phyloP scores from a whole-genome alignment of 805 yeast species.

The Ogataea salicorniae region DNA sequence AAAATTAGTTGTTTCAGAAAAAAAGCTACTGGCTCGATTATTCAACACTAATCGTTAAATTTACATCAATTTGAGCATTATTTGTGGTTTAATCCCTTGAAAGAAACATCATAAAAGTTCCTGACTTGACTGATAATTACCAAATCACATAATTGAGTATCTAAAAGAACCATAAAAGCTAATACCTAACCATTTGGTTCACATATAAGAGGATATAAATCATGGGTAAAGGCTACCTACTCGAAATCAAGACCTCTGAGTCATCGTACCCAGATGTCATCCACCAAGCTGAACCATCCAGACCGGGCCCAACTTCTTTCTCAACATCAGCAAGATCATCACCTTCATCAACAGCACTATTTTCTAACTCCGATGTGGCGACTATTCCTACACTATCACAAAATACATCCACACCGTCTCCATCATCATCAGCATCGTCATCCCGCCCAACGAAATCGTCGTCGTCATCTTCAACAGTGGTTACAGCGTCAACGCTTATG shows the following conservation, averaged over 20 bases:
- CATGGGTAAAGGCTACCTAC: slow-evolving; percentile 23
- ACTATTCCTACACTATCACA: too few relatives aligned
- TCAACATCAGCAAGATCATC: neutral
- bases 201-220: neutral
- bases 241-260: slow-evolving; percentile 25
- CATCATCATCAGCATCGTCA: neutral
- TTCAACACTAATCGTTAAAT: too few relatives aligned
- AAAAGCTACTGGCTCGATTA: too few relatives aligned
- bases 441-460: neutral
- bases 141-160: too few relatives aligned
- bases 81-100: too few relatives aligned
- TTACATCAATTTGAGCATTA: too few relatives aligned
- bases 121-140: too few relatives aligned
- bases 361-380: neutral
- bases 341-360: neutral
- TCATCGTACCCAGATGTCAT: slow-evolving; percentile 14
- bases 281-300: slow-evolving; percentile 10
- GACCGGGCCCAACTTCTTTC: neutral
- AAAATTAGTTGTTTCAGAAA: too few relatives aligned
- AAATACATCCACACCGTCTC: neutral
- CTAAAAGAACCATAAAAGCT: too few relatives aligned
- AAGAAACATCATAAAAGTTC: too few relatives aligned
- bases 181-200: too few relatives aligned
- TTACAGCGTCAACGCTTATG: neutral
- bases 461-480: neutral